phyloP scores from a whole-genome alignment of 352 stramenopile genomes.

The Phytophthora constricta region DNA sequence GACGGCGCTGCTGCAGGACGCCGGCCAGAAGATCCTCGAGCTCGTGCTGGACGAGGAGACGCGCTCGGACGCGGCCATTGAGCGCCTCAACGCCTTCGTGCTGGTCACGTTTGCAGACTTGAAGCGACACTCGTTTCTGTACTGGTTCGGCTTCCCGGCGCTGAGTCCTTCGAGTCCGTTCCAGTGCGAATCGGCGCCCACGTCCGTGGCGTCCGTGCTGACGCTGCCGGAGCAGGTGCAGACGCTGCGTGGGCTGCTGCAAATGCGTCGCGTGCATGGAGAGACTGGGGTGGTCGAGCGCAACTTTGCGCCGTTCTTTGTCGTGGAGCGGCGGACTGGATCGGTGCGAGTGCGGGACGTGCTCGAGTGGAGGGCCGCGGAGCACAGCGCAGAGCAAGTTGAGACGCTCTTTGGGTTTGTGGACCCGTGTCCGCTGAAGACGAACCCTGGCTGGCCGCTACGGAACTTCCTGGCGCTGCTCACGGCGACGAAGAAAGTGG shows the following conservation, averaged over 20 bases:
- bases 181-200: constrained; percentile 34
- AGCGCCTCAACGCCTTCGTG: constrained; percentile 85
- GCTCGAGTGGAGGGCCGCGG: constrained; percentile 33
- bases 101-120: constrained; percentile 93
- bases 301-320: constrained; percentile 75
- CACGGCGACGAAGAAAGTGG: constrained; percentile 38
- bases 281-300: constrained; percentile 19
- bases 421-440: constrained; percentile 79
- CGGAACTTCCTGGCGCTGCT: constrained; percentile 87
- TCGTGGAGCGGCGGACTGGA: constrained; percentile 55
- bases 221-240: constrained; percentile 46
- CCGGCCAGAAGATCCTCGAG: constrained; percentile 47
- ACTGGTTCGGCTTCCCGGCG: constrained; percentile 94
- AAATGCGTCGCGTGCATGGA: constrained; percentile 34
- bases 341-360: constrained; percentile 41
- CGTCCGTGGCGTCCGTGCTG: constrained; percentile 41
- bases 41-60: constrained; percentile 27
- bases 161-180: constrained; percentile 55
- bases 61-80: constrained; percentile 27
- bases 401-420: constrained; percentile 88
- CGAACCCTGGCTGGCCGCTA: constrained; percentile 88
- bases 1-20: constrained; percentile 56
- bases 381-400: constrained; percentile 1
- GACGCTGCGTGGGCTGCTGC: constrained; percentile 48
- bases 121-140: constrained; percentile 93